Evolutionary conservation across 177 flowering plant genomes (phyloP).

Genomic region (Vitis hybrid): DNA sequence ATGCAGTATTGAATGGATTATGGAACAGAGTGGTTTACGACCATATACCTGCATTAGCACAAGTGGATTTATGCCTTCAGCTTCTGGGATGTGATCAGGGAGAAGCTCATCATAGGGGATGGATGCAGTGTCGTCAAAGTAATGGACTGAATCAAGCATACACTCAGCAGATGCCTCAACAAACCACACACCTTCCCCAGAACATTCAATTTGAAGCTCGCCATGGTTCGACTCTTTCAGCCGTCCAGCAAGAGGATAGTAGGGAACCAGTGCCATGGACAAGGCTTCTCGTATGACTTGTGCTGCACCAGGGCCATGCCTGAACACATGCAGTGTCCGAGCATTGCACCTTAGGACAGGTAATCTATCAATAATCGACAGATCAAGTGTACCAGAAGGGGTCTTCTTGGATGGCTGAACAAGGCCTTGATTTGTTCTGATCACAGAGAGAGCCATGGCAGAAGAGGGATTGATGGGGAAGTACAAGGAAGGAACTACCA

Average conservation of each 20-base stretch:
- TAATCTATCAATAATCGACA: conserved; percentile 48
- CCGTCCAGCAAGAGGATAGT: conserved; percentile 72
- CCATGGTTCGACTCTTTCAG: conserved; percentile 28
- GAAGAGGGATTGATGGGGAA: neutral
- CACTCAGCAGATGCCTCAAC: conserved; percentile 53
- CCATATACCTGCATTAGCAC: conserved; percentile 59
- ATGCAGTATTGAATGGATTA: neutral
- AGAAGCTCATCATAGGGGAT: conserved; percentile 44
- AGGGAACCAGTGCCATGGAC: conserved; percentile 60
- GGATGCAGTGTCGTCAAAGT: conserved; percentile 33
- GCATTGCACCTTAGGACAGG: conserved; percentile 48
- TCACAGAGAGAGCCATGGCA: conserved; percentile 45
- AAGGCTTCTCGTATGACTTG: conserved; percentile 42
- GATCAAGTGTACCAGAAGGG: conserved; percentile 36
- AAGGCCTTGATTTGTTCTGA: conserved; percentile 23
- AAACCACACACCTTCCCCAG: conserved; percentile 61
- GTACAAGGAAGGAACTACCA: neutral
- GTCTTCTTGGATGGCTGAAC: conserved; percentile 43
- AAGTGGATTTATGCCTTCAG: conserved; percentile 38
- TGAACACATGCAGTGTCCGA: conserved; percentile 53
- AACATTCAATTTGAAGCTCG: conserved; percentile 40
- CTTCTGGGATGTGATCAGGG: conserved; percentile 33
- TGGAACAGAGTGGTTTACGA: neutral
- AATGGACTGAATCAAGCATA: conserved; percentile 35
- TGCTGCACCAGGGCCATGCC: conserved; percentile 34